phyloP scores from a whole-genome alignment of 2,329 filamentous ascomycete genomes.

The Sclerotinia spermophila region DNA sequence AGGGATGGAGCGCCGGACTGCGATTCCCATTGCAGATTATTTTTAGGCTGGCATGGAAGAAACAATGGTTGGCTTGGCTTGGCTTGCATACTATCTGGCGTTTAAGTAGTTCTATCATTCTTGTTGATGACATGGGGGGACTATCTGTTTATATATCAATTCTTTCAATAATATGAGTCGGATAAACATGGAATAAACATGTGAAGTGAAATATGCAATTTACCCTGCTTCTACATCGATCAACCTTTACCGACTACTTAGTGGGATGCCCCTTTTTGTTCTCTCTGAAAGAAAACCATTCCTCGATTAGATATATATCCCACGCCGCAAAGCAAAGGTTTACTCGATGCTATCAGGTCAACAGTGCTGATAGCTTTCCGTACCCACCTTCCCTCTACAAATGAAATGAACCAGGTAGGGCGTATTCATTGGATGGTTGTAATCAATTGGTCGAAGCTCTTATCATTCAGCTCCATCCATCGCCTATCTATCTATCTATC shows the following conservation, averaged over 20 bases:
- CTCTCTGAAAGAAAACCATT: neutral
- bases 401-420: neutral
- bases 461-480: conserved; percentile 21
- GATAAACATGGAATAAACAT: neutral
- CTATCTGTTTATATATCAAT: neutral
- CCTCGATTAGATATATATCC: neutral
- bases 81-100: neutral
- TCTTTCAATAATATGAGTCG: neutral
- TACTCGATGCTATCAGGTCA: conserved; percentile 16
- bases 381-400: conserved; percentile 7
- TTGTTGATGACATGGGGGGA: neutral
- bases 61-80: conserved; percentile 7
- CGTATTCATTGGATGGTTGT: neutral
- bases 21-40: neutral
- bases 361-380: neutral
- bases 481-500: conserved; percentile 14
- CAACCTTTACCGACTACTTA: neutral
- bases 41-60: neutral
- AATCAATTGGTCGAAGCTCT: conserved; percentile 27
- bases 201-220: neutral
- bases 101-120: conserved; percentile 1
- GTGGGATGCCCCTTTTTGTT: neutral
- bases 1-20: conserved; percentile 7
- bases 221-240: neutral
- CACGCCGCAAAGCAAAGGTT: neutral